Evolutionary conservation across 2,329 filamentous ascomycete species (phyloP).

Genomic region (Stachybotrys echinatus): DNA sequence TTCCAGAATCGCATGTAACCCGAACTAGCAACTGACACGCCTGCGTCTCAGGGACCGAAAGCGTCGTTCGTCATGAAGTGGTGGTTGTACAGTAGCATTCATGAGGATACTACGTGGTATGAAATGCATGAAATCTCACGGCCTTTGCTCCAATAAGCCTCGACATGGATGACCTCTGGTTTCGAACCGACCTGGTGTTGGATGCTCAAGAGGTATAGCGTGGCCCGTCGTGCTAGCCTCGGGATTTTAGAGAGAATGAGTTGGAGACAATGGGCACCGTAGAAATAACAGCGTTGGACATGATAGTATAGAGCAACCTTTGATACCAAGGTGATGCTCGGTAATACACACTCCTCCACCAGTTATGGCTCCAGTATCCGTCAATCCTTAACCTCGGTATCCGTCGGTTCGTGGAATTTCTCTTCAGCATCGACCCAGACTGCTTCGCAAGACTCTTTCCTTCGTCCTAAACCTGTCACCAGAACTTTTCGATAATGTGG

Average conservation of each 20-base stretch:
- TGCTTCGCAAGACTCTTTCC: too few species aligned
- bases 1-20: too few species aligned
- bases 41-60: constrained; percentile 18
- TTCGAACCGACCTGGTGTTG: neutral
- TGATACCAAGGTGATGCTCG: neutral
- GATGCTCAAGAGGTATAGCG: neutral
- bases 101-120: constrained; percentile 3
- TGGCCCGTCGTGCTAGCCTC: neutral
- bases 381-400: too few species aligned
- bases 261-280: neutral
- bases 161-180: neutral
- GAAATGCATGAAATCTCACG: neutral
- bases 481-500: neutral
- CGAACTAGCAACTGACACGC: constrained; percentile 8
- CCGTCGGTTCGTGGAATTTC: too few species aligned
- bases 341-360: neutral
- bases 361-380: too few species aligned
- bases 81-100: constrained; percentile 18
- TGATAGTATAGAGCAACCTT: neutral
- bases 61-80: constrained; percentile 15
- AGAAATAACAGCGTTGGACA: neutral
- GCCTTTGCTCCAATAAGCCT: neutral
- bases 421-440: too few species aligned
- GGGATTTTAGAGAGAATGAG: neutral
- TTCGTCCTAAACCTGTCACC: neutral